Evolutionary conservation across 1,284 basidiomycete species (phyloP).

Genomic region (Laetiporus sulphureus): DNA sequence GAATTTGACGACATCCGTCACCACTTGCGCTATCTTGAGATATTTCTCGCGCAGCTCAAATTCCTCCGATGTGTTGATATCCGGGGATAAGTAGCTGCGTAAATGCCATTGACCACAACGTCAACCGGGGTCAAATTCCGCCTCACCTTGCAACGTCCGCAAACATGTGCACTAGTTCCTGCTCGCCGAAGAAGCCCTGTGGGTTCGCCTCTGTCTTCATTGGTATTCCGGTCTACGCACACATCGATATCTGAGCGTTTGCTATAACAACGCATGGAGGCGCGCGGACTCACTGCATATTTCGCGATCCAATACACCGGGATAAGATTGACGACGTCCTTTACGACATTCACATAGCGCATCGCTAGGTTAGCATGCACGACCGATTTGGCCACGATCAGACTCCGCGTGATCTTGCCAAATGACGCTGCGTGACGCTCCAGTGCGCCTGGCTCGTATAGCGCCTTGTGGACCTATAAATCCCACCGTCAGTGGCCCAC

Average conservation of each 20-base stretch:
- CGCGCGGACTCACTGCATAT: slow-evolving; percentile 42
- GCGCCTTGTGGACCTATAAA: slow-evolving; percentile 21
- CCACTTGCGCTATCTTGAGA: slow-evolving; percentile 30
- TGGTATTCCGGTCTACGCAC: slow-evolving; percentile 48
- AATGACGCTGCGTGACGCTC: slow-evolving; percentile 31
- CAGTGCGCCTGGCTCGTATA: slow-evolving; percentile 16
- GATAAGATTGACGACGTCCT: slow-evolving; percentile 63
- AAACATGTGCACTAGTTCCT: slow-evolving; percentile 45
- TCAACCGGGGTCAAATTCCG: no score
- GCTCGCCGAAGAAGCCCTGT: slow-evolving; percentile 43
- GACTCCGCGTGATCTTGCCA: slow-evolving; percentile 27
- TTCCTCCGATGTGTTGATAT: slow-evolving; percentile 46
- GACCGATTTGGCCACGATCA: slow-evolving; percentile 34
- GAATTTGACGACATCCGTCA: slow-evolving; percentile 35
- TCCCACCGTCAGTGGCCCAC: not conserved
- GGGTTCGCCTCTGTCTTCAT: slow-evolving; percentile 46
- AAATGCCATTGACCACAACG: no score
- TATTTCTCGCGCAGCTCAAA: slow-evolving; percentile 52
- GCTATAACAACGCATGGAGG: no score
- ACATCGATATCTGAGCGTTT: no score
- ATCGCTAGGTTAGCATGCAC: slow-evolving; percentile 26
- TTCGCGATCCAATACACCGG: slow-evolving; percentile 63
- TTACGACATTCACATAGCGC: slow-evolving; percentile 58
- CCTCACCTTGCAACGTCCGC: slow-evolving; percentile 48
- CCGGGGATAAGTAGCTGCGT: slow-evolving; percentile 55